Evolutionary conservation across 306 rosid species (phyloP), one percentile per base, ranked within the genome.

Genomic region (Lathyrus sativus): DNA sequence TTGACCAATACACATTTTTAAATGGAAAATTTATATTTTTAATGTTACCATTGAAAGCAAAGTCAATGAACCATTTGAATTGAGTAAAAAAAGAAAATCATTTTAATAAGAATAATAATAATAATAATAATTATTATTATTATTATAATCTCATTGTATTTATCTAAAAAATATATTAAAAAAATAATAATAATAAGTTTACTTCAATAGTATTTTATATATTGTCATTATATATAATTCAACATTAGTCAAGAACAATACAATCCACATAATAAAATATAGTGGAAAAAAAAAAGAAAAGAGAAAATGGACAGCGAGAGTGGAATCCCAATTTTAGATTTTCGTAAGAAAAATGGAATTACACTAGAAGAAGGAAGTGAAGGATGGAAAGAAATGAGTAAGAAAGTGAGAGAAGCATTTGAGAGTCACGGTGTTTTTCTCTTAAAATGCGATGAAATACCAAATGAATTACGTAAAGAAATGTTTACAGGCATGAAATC

Each of bases 351-450:
- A 3, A 17, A 9, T 31, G 71, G 62, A 19, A 7, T 29, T 17
- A 17, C 18, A 5, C 0, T 72, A 22, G 67, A 81, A 19, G 71
- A 73, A 66, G 80, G 75, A 17, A 65, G 77, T 28, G 81, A 71
- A 28, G 65, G 85, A 85, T 11, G 35, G 35, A 31, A 31, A 4
- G 7, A 26, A 26, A 26, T 26, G 29, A 26, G 29, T 26, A 26
- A 26, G 4, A 26, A 26, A 26, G 29, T 26, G 29, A 26, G 29
- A 26, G 4, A 26, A 26, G 4, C 29, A 26, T 79, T 71, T 28
- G 86, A 79, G 50, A 76, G 7, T 18, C 68, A 74, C 1, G 85
- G 78, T n/a, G 77, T 59, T 10, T 81, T 77, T n/a, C 4, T 68
- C 14, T 18, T 81, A 0, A 14, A 1, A 64, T 65, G 56, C 10